These are phyloP conservation scores for Claviceps maximensis DNA, from an alignment of 2,329 filamentous ascomycete species.

Conservation along the genomic window DNA sequence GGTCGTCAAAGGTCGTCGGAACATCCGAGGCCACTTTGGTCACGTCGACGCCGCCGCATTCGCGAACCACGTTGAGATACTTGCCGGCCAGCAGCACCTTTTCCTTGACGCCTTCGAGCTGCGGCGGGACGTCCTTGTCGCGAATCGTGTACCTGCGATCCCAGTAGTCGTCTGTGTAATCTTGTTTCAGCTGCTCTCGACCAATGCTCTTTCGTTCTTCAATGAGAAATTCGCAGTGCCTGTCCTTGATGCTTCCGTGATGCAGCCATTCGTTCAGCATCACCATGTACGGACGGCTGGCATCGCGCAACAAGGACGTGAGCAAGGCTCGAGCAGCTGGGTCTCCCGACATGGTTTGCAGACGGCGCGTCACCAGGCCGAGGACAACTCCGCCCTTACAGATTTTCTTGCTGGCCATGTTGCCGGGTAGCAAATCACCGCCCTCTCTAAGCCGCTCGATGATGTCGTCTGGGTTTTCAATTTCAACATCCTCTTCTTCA, in stretches of 20 bases:
- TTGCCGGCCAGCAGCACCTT: slow-evolving; percentile 93
- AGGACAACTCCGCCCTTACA: slow-evolving; percentile 97
- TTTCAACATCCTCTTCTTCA: slow-evolving; percentile 55
- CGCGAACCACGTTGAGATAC: slow-evolving; percentile 92
- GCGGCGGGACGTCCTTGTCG: slow-evolving; percentile 80
- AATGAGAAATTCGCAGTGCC: slow-evolving; percentile 85
- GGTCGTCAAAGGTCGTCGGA: slow-evolving; percentile 86
- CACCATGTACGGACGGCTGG: slow-evolving; percentile 87
- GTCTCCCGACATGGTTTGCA: slow-evolving; percentile 87
- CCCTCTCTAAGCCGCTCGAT: slow-evolving; percentile 80
- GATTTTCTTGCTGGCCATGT: slow-evolving; percentile 75
- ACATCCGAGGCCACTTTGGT: slow-evolving; percentile 79
- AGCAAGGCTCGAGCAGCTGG: slow-evolving; percentile 73
- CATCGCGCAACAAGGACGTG: slow-evolving; percentile 70
- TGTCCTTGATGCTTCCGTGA: slow-evolving; percentile 87
- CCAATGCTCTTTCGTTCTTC: slow-evolving; percentile 94
- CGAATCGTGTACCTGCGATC: slow-evolving; percentile 93
- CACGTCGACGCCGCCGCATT: slow-evolving; percentile 91
- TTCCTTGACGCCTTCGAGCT: slow-evolving; percentile 80
- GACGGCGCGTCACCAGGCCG: slow-evolving; percentile 67
- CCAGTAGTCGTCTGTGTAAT: slow-evolving; percentile 99
- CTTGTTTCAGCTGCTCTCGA: slow-evolving; percentile 78
- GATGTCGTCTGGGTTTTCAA: slow-evolving; percentile 81
- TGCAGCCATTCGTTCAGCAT: slow-evolving; percentile 99
- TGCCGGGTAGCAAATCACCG: slow-evolving; percentile 64